Conservation (phyloP, 1,284 basidiomycete species). For the Trichosporon faecale region DNA sequence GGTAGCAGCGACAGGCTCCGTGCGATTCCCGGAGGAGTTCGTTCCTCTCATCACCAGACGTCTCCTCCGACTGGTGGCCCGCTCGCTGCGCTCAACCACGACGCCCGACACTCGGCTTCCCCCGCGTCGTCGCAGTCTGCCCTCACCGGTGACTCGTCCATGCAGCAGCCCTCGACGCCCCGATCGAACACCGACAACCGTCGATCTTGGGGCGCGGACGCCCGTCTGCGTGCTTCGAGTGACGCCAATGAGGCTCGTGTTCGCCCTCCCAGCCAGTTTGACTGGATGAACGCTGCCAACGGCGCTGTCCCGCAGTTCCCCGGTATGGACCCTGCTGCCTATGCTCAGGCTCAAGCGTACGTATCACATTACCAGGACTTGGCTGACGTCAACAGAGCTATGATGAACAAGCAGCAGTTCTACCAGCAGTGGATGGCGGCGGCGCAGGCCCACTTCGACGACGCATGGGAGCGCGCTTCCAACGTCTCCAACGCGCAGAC, state of each 20-base stretch:
- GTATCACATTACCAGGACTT: background rate
- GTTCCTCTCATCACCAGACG: slow-evolving; percentile 11
- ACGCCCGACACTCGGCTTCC: slow-evolving; percentile 21
- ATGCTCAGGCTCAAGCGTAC: slow-evolving; percentile 15
- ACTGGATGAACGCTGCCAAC: slow-evolving; percentile 12
- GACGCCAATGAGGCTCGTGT: slow-evolving; percentile 13
- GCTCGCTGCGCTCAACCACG: slow-evolving; percentile 7
- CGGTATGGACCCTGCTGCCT: slow-evolving; percentile 12
- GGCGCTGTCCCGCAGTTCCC: slow-evolving; percentile 1
- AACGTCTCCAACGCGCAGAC: slow-evolving; percentile 29
- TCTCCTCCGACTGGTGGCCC: slow-evolving; percentile 13
- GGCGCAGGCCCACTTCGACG: slow-evolving; percentile 43
- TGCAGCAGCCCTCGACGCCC: slow-evolving; percentile 30
- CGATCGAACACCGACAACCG: slow-evolving; percentile 20
- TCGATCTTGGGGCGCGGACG: slow-evolving; percentile 18
- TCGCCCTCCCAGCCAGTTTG: slow-evolving; percentile 14
- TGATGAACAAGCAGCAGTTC: slow-evolving; percentile 44
- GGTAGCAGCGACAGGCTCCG: slow-evolving; percentile 14
- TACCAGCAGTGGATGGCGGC: slow-evolving; percentile 47
- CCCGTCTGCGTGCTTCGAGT: background rate
- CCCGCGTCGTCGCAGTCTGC: slow-evolving; percentile 32
- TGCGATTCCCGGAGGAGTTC: background rate
- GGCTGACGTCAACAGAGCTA: slow-evolving; percentile 15
- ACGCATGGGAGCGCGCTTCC: slow-evolving; percentile 46
- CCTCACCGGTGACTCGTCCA: slow-evolving; percentile 26